Evolutionary conservation across 23 red algal genomes (phyloP).

Genomic region (Gracilaria caudata): DNA sequence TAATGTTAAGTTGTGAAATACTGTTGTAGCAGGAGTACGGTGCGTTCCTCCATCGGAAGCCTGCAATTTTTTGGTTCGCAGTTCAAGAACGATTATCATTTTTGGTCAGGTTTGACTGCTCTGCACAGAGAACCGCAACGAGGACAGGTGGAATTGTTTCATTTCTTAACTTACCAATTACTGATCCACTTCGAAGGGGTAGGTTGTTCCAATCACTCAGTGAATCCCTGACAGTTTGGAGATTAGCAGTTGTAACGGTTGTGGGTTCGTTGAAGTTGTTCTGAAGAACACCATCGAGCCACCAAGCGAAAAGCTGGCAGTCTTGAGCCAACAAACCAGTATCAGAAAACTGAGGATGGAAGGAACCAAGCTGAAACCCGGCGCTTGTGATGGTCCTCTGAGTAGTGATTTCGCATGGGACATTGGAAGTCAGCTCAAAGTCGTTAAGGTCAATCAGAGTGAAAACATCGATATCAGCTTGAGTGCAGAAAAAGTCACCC

Average conservation of each 20-base stretch:
- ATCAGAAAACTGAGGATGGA: conserved; percentile 63
- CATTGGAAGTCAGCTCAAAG: conserved; percentile 34
- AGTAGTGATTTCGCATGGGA: conserved; percentile 31
- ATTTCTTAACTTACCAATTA: conserved; percentile 36
- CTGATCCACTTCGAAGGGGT: conserved; percentile 54
- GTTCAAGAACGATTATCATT: not conserved
- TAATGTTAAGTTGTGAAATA: conserved; percentile 46
- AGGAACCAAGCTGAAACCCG: conserved; percentile 51
- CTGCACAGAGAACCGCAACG: too few relatives aligned
- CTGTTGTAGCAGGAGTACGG: conserved; percentile 59
- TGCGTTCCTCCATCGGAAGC: conserved; percentile 55
- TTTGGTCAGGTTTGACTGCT: not conserved
- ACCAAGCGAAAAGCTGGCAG: conserved; percentile 59
- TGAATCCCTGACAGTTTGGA: conserved; percentile 30
- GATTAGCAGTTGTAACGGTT: conserved; percentile 26
- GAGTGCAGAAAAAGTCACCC: conserved; percentile 55
- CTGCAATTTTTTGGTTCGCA: not conserved
- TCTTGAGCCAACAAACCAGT: conserved; percentile 52
- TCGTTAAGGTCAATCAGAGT: conserved; percentile 46
- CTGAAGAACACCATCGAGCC: conserved; percentile 51
- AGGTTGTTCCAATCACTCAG: conserved; percentile 60
- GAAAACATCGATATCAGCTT: conserved; percentile 47
- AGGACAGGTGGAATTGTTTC: too few relatives aligned
- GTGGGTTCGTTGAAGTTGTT: conserved; percentile 40
- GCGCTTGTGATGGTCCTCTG: conserved; percentile 52